These are phyloP conservation scores for Ophiostoma ulmi DNA, from an alignment of 2,329 filamentous ascomycete species.

Conservation along the genomic window DNA sequence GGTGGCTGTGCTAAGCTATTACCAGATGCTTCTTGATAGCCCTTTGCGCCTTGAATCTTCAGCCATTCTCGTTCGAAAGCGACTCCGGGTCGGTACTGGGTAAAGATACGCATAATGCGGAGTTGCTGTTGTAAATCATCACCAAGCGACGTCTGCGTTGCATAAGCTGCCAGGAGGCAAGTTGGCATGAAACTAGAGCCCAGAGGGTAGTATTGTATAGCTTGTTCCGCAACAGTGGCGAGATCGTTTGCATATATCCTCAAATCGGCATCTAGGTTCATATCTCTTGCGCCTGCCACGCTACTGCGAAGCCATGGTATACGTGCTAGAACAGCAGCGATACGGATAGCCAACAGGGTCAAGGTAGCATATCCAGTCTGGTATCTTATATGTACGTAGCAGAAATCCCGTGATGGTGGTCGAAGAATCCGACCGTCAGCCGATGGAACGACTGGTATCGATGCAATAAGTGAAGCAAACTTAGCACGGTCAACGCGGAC, in stretches of 20 bases:
- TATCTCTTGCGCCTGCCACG: neutral
- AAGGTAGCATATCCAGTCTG: slow-evolving; percentile 22
- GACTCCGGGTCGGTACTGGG: neutral
- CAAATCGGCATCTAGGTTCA: slow-evolving; percentile 1
- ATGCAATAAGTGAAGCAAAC: slow-evolving; percentile 6
- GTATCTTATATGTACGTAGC: slow-evolving; percentile 20
- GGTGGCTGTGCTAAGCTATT: neutral
- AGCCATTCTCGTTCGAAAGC: neutral
- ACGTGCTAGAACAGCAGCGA: slow-evolving; percentile 15
- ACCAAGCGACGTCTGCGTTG: neutral
- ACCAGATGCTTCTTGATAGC: neutral
- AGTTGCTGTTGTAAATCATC: neutral
- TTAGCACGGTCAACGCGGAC: neutral
- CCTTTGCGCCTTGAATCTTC: neutral
- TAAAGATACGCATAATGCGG: neutral
- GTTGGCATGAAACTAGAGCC: slow-evolving; percentile 25
- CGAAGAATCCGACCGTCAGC: slow-evolving; percentile 6
- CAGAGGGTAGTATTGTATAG: slow-evolving; percentile 23
- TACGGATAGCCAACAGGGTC: slow-evolving; percentile 22
- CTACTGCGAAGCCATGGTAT: neutral
- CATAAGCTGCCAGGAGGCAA: slow-evolving; percentile 22
- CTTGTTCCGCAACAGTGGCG: slow-evolving; percentile 15
- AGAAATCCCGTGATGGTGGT: neutral
- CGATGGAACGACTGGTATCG: slow-evolving; percentile 10
- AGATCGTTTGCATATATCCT: slow-evolving; percentile 17